Evolutionary conservation across 176 grass and related monocot species (phyloP).

Genomic region (Oryza longistaminata): DNA sequence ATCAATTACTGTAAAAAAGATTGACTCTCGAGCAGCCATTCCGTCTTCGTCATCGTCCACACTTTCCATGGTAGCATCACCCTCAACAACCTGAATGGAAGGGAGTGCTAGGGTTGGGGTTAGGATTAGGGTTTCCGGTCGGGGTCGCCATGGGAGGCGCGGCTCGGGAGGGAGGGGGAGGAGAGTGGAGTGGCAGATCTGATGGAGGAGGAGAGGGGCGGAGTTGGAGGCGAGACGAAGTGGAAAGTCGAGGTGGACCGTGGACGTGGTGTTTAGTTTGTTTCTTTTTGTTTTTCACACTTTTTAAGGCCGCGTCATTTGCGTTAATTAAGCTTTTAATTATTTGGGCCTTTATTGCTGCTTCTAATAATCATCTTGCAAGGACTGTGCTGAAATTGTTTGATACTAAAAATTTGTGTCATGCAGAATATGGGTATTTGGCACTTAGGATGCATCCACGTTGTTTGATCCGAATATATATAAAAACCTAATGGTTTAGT

Average conservation of each 20-base stretch:
- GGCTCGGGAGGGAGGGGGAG: slow-evolving; percentile 2
- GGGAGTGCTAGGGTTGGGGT: slow-evolving; percentile 26
- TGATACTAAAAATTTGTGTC: too few species aligned
- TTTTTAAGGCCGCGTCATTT: not conserved
- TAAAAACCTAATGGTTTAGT: too few species aligned
- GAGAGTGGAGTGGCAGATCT: slow-evolving; percentile 49
- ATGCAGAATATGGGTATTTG: too few species aligned
- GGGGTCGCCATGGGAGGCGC: slow-evolving; percentile 79
- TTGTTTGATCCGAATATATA: too few species aligned
- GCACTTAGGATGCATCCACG: too few species aligned
- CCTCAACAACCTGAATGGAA: slow-evolving; percentile 19
- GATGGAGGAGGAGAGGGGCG: not conserved
- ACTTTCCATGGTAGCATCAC: not conserved
- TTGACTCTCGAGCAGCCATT: not conserved
- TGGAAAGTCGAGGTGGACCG: not conserved
- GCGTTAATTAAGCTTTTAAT: too few species aligned
- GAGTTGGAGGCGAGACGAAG: slow-evolving; percentile 35
- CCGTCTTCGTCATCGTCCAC: not conserved
- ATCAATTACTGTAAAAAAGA: not conserved
- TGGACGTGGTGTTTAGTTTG: slow-evolving; percentile 26
- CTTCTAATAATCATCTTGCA: too few species aligned
- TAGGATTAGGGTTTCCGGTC: slow-evolving; percentile 66
- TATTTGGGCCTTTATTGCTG: too few species aligned
- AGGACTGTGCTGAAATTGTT: too few species aligned
- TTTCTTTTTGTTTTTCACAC: not conserved